Base-by-base conservation (phyloP, 345 rosid species). In the Mallotus nudiflorus region DNA sequence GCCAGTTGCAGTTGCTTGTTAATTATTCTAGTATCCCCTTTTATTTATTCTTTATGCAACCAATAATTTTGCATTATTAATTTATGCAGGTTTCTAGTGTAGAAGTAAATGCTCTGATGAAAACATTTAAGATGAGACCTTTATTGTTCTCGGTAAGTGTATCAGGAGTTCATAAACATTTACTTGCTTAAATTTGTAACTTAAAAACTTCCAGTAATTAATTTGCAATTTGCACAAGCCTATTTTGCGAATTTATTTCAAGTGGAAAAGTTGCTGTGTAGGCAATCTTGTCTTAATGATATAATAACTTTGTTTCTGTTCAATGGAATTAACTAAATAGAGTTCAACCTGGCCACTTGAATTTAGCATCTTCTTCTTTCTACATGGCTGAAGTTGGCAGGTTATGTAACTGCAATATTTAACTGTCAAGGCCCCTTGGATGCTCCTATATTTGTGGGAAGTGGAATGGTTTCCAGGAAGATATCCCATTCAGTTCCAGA, bases 371-470 rank as follows among this genome's bases (percentile, higher is more conserved):
- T 69, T 35, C 44, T 69, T 35, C 35, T 62, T 46, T 76, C 71
- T 72, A 73, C 68, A 71, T 77, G 75, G 69, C 67, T 82, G 84
- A 88, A 94, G 98, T 82, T 94, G 80, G 98, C 98, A 71, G 98
- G 98, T 75, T 90, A 88, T 80, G 88, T 94, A 37, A 94, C 98
- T 72, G 95, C 97, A 62, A 97, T 94, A 59, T 94, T 94, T 80
- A 94, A 94, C 79, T 91, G 97, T 84, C 98, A 94, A 90, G 98
- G 98, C 28, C 98, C 96, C 65, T 75, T 94, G 67, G 94, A 90
- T 83, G 97, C 97, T 76, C 98, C 98, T 8, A 77, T 83, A 73
- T 94, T 94, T 84, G 97, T 94, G 78, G 98, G 98, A 68, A 94
- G 98, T 77, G 97, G 96, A 61, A 90, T 94, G 88, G 95, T 87